Base-by-base conservation (phyloP, 768 basidiomycete species). In the Trametes coccinea region DNA sequence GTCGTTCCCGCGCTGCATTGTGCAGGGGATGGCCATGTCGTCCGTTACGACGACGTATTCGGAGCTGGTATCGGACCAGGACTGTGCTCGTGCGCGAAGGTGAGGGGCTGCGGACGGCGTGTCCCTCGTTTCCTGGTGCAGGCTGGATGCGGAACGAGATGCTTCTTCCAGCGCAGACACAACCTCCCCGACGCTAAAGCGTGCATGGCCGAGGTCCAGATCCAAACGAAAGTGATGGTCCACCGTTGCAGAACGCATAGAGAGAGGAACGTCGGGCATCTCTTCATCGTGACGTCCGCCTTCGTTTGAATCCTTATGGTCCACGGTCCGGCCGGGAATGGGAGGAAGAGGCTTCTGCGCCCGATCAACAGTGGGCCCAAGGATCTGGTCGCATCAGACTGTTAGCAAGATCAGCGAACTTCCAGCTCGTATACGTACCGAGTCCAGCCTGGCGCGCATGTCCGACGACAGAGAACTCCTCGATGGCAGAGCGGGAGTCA, bases 401-500 rank as follows among this genome's bases (percentile, higher is more conserved):
- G 14, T 22, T 29, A 22, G 14, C 9, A 9, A 27, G 14, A 40
- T 51, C 31, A 51, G 37, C 6, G 30, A 11, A 3, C 11, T 22
- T 4, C 13, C 30, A 40, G 57, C 30, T 14, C 17, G 31, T 7
- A 9, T 1, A 27, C 57, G 17, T 22, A 62, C 65, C 54, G 59
- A 59, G 16, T 61, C 58, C 51, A 66, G 39, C 7, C 50, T 62
- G 11, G 29, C 50, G 16, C 64, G 64, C 64, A 65, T 65, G 7
- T 61, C 50, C 33, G 43, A 27, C 8, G 65, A 51, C n/a, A 63
- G 30, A 8, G 65, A 66, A 43, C 43, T 30, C 30, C 65, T 62
- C 33, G 61, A 66, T 16, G 65, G 61, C 46, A 61, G 17, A 14
- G 56, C 59, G 7, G 65, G 65, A 2, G 65, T 66, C 4, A 66